Evolutionary conservation across 169 alveolate genomes (phyloP).

Genomic region (Cryptosporidium bovis): DNA sequence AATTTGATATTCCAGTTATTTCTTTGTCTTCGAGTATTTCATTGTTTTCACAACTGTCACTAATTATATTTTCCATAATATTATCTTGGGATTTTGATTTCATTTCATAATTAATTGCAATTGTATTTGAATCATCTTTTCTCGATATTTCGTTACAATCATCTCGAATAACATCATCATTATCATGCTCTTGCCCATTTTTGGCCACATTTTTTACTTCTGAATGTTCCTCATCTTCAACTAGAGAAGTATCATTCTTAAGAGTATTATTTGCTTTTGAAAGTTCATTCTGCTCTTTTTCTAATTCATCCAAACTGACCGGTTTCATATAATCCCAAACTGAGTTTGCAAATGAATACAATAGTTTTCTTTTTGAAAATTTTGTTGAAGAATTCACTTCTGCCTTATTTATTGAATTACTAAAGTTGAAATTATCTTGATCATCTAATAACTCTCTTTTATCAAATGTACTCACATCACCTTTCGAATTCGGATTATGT

Average conservation of each 20-base stretch:
- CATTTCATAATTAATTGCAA: neutral
- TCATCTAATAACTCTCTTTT: constrained; percentile 6
- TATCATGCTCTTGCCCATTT: neutral
- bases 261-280: neutral
- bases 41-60: neutral
- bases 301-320: constrained; percentile 38
- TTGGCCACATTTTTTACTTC: neutral
- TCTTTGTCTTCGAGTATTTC: neutral
- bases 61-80: neutral
- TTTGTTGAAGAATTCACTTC: constrained; percentile 25
- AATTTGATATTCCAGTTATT: neutral
- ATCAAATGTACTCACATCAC: neutral
- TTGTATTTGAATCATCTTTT: neutral
- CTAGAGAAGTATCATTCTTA: neutral
- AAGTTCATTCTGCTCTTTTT: neutral
- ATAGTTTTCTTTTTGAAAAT: constrained; percentile 30
- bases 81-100: constrained; percentile 26
- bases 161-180: neutral
- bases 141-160: neutral
- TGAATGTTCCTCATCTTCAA: neutral
- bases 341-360: constrained; percentile 56
- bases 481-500: neutral
- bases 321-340: constrained; percentile 72
- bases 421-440: neutral
- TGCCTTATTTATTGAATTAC: neutral